phyloP scores from a whole-genome alignment of 2,329 filamentous ascomycete species.

The Xylariaceae sp. region DNA sequence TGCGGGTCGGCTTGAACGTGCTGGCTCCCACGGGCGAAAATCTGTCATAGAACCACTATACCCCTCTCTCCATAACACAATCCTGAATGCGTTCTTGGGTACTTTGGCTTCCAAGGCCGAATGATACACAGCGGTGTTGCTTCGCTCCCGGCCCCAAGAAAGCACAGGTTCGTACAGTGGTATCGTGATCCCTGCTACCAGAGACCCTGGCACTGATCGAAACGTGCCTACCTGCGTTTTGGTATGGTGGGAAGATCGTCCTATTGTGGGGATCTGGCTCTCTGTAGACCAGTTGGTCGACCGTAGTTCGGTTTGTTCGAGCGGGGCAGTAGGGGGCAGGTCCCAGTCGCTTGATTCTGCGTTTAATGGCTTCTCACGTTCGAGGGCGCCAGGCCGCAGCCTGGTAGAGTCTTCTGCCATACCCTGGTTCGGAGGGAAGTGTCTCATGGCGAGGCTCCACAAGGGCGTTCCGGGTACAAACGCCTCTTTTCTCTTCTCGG shows the following conservation, averaged over 20 bases:
- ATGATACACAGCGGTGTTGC: slow-evolving; percentile 66
- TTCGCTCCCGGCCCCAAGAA: slow-evolving; percentile 70
- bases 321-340: slow-evolving; percentile 22
- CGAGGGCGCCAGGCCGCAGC: slow-evolving; percentile 17
- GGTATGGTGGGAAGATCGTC: slow-evolving; percentile 29
- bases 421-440: slow-evolving; percentile 47
- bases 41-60: slow-evolving; percentile 55
- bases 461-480: slow-evolving; percentile 51
- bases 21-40: slow-evolving; percentile 51
- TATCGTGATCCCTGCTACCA: slow-evolving; percentile 58
- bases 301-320: slow-evolving; percentile 26
- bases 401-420: slow-evolving; percentile 17
- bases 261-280: slow-evolving; percentile 34
- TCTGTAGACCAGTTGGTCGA: slow-evolving; percentile 37
- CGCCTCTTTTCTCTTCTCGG: slow-evolving; percentile 45
- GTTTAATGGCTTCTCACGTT: slow-evolving; percentile 22
- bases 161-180: slow-evolving; percentile 63
- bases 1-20: slow-evolving; percentile 38
- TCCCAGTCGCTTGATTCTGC: slow-evolving; percentile 28
- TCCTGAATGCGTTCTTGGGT: slow-evolving; percentile 75
- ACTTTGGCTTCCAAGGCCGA: slow-evolving; percentile 64
- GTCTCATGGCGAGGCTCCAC: slow-evolving; percentile 55
- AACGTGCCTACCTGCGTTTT: slow-evolving; percentile 60
- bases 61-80: slow-evolving; percentile 68
- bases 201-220: slow-evolving; percentile 61